phyloP scores from a whole-genome alignment of 2,329 filamentous ascomycete genomes.

The Cladosporium sp. region DNA sequence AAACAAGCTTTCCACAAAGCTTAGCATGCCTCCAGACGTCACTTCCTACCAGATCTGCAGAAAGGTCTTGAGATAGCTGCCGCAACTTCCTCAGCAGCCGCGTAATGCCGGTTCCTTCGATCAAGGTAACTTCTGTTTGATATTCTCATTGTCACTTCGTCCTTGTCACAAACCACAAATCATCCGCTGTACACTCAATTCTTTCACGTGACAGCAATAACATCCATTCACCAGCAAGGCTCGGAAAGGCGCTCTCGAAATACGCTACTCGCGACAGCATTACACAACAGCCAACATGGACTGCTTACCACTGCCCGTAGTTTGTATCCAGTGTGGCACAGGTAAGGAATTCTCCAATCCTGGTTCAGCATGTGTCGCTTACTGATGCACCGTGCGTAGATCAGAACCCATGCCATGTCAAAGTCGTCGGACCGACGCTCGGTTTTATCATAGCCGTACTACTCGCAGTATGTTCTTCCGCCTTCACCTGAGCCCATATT shows the following conservation, averaged over 20 bases:
- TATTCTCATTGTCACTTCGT: background rate
- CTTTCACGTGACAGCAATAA: background rate
- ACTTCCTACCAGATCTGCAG: slow-evolving; percentile 10
- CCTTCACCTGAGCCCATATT: background rate
- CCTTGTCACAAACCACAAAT: background rate
- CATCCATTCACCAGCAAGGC: background rate
- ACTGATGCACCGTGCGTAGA: slow-evolving; percentile 23
- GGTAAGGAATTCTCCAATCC: background rate
- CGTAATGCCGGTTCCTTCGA: background rate
- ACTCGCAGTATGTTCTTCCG: slow-evolving; percentile 31
- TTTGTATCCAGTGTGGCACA: slow-evolving; percentile 40
- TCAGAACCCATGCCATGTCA: slow-evolving; percentile 41
- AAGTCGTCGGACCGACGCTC: slow-evolving; percentile 41
- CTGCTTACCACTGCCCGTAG: slow-evolving; percentile 34
- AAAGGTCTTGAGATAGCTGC: background rate
- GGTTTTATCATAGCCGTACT: slow-evolving; percentile 37
- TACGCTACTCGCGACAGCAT: background rate
- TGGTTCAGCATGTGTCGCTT: background rate
- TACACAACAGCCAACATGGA: slow-evolving; percentile 11
- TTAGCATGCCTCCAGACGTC: slow-evolving; percentile 3
- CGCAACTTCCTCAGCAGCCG: background rate
- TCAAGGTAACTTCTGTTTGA: background rate
- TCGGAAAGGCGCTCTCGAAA: background rate
- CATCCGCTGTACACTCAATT: background rate
- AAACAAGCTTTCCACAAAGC: slow-evolving; percentile 8